These are phyloP conservation scores for Excoecaria agallocha DNA, from an alignment of 345 rosid genomes.

Conservation along the genomic window DNA sequence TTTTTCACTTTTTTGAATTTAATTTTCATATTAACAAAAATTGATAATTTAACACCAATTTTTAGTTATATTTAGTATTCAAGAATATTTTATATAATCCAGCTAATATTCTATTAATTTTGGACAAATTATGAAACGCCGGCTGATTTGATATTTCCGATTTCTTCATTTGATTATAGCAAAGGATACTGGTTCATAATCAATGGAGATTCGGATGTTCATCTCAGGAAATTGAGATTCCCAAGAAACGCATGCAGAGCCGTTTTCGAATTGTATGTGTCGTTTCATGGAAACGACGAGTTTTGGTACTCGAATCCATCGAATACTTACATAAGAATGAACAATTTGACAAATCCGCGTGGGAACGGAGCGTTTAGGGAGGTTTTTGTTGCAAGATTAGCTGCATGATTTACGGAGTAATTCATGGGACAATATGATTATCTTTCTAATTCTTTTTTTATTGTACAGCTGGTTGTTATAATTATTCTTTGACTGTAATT, in stretches of 20 bases:
- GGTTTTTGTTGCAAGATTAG: no score
- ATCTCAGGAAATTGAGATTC: conserved; percentile 40
- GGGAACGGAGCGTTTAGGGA: conserved; percentile 77
- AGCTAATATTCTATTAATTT: no score
- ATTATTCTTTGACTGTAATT: no score
- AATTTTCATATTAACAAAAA: no score
- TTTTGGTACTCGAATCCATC: conserved; percentile 96
- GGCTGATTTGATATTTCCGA: conserved; percentile 66
- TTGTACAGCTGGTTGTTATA: no score
- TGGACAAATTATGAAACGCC: conserved; percentile 30
- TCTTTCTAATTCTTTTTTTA: no score
- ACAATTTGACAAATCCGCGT: conserved; percentile 52
- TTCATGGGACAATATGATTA: no score
- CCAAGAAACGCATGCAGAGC: conserved; percentile 58
- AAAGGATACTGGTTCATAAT: conserved; percentile 70
- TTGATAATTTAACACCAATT: no score
- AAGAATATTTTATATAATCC: no score
- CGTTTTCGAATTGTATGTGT: conserved; percentile 63
- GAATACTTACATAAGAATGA: conserved; percentile 50
- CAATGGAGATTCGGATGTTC: conserved; percentile 45
- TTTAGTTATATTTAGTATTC: no score
- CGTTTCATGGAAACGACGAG: conserved; percentile 85
- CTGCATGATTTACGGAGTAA: no score
- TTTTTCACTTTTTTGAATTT: no score
- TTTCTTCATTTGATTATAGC: conserved; percentile 29